phyloP scores from a whole-genome alignment of 768 basidiomycete genomes.

The Artomyces pyxidatus region DNA sequence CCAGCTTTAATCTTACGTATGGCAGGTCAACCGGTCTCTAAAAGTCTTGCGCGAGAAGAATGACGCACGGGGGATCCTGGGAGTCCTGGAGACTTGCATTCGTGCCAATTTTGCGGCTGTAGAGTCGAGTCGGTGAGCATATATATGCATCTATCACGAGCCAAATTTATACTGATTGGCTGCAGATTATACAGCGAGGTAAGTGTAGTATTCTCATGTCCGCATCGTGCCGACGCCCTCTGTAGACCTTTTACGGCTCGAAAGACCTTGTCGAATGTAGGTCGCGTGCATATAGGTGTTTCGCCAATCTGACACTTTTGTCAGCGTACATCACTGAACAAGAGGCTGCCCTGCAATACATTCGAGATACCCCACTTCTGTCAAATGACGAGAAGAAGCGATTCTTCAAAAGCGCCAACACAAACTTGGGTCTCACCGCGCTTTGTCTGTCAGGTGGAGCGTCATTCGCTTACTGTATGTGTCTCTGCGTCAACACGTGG shows the following conservation, averaged over 20 bases:
- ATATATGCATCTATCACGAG: not conserved
- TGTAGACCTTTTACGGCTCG: constrained; percentile 83
- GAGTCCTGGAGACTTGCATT: constrained; percentile 86
- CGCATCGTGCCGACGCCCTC: constrained; percentile 1
- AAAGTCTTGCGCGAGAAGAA: constrained; percentile 60
- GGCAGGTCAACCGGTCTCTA: constrained; percentile 66
- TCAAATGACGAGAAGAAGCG: constrained; percentile 82
- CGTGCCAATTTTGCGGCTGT: constrained; percentile 90
- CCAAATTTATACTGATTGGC: constrained; percentile 5
- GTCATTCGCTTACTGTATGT: constrained; percentile 87
- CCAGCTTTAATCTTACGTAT: not conserved
- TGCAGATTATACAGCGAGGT: constrained; percentile 83
- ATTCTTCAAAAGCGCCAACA: constrained; percentile 86
- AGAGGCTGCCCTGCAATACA: constrained; percentile 62
- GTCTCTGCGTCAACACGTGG: no score
- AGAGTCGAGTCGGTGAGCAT: constrained; percentile 62
- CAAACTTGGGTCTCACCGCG: constrained; percentile 86
- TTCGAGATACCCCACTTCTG: constrained; percentile 66
- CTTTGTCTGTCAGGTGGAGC: constrained; percentile 96
- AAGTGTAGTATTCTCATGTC: constrained; percentile 5
- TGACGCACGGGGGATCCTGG: constrained; percentile 80
- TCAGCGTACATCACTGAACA: constrained; percentile 78
- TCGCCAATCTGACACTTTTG: not conserved
- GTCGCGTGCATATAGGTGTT: constrained; percentile 16
- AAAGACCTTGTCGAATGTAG: constrained; percentile 84